A percentile compares a stretch with the other conserved stretches of the same genome.
Conservation (phyloP, 257 asterid genomes). For the Echites panduratus region DNA sequence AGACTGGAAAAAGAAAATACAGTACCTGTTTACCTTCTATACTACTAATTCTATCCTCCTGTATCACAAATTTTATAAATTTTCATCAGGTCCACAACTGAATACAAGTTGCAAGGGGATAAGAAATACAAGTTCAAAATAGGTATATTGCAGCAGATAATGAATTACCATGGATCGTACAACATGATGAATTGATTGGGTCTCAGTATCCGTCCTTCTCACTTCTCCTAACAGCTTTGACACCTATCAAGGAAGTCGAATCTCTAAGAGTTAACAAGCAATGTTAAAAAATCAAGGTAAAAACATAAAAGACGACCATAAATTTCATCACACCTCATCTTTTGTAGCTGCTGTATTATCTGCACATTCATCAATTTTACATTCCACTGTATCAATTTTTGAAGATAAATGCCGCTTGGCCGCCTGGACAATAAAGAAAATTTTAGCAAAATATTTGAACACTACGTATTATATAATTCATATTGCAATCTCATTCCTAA, state of each 20-base stretch:
- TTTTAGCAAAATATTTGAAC: neutral
- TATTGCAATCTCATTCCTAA: neutral
- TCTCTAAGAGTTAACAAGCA: constrained; percentile 15
- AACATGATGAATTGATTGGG: constrained; percentile 58
- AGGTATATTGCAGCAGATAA: constrained; percentile 7
- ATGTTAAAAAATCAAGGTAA: constrained; percentile 6
- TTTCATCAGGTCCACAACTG: constrained; percentile 18
- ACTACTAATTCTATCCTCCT: constrained; percentile 76
- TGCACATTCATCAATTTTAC: constrained; percentile 67
- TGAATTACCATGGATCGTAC: constrained; percentile 69
- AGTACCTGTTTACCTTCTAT: constrained; percentile 85
- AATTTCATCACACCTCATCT: constrained; percentile 53
- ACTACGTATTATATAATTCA: neutral
- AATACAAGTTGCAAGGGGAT: constrained; percentile 1
- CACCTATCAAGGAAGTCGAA: constrained; percentile 39
- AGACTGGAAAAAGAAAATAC: constrained; percentile 2
- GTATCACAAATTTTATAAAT: constrained; percentile 22
- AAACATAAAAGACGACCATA: constrained; percentile 3
- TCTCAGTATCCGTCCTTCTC: constrained; percentile 46
- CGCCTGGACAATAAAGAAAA: constrained; percentile 43
- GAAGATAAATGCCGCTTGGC: constrained; percentile 63
- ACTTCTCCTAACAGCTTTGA: constrained; percentile 57
- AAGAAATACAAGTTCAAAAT: constrained; percentile 15
- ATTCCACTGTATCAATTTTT: constrained; percentile 59
- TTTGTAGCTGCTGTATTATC: constrained; percentile 52